phyloP scores from a whole-genome alignment of 2,329 filamentous ascomycete genomes.

The Tolypocladium sp. region DNA sequence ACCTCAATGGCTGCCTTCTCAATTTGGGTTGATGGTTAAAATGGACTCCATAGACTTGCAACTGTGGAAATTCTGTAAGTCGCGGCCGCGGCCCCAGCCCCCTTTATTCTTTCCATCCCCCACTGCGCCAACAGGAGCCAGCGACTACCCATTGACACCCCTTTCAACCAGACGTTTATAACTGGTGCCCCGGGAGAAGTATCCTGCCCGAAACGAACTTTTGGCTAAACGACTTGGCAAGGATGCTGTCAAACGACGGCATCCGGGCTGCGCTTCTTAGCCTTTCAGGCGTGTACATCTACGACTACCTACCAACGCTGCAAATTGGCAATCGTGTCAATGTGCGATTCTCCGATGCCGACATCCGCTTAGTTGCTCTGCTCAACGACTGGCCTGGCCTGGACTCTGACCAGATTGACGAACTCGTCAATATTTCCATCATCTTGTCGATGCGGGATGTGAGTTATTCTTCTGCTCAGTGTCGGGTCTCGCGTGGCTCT shows the following conservation, averaged over 20 bases:
- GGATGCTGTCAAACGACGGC: constrained; percentile 23
- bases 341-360: constrained; percentile 19
- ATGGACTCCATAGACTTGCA: background rate
- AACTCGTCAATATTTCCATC: constrained; percentile 26
- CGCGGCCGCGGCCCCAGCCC: too few species aligned
- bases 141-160: background rate
- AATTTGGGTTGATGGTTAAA: background rate
- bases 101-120: background rate
- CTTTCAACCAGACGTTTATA: constrained; percentile 20
- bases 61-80: background rate
- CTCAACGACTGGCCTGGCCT: constrained; percentile 14
- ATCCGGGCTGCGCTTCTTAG: constrained; percentile 29
- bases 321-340: constrained; percentile 22
- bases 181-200: constrained; percentile 31
- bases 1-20: background rate
- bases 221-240: constrained; percentile 29
- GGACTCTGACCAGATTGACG: constrained; percentile 14
- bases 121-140: too few species aligned
- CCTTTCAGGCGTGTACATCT: constrained; percentile 29
- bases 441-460: constrained; percentile 31
- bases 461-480: constrained; percentile 5
- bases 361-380: constrained; percentile 18
- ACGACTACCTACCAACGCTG: constrained; percentile 26
- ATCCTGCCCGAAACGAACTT: constrained; percentile 27
- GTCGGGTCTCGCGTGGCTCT: background rate